A percentile compares a stretch with the other conserved stretches of the same genome.
Evolutionary conservation across 2,329 filamentous ascomycete genomes (phyloP).

Genomic region (Fragosphaeria purpurea): DNA sequence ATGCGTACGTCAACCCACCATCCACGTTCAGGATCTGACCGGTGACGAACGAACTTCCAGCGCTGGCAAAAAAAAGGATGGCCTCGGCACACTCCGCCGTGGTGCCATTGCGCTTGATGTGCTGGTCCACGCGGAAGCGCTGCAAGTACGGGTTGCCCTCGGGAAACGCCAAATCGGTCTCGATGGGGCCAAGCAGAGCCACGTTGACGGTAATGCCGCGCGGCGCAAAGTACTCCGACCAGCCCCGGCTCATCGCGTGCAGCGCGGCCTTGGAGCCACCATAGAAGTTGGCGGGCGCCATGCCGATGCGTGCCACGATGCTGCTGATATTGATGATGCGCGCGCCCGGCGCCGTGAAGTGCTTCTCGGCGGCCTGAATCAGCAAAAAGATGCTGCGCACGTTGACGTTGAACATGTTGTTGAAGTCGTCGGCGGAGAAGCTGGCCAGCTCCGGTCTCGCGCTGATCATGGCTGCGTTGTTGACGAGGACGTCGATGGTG

Average conservation of each 20-base stretch:
- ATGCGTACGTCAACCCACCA: conserved; percentile 11
- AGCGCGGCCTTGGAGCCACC: conserved; percentile 12
- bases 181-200: conserved; percentile 11
- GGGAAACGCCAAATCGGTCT: conserved; percentile 12
- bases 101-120: conserved; percentile 16
- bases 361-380: conserved; percentile 11
- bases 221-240: conserved; percentile 13
- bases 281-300: conserved; percentile 7
- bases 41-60: conserved; percentile 14
- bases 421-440: conserved; percentile 8
- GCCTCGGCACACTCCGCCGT: conserved; percentile 13
- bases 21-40: conserved; percentile 16
- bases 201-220: conserved; percentile 12
- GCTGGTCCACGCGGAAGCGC: conserved; percentile 12
- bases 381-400: conserved; percentile 12
- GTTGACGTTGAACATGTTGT: conserved; percentile 11
- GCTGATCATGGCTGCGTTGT: conserved; percentile 10
- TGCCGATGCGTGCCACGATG: conserved; percentile 8
- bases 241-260: conserved; percentile 12
- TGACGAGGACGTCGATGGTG: conserved; percentile 13
- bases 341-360: conserved; percentile 7
- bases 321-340: conserved; percentile 13
- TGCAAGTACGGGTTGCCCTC: conserved; percentile 11
- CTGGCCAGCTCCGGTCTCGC: conserved; percentile 3
- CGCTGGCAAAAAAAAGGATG: conserved; percentile 14